Base-by-base conservation (phyloP, 2,329 filamentous ascomycete genomes). In the Corinectria fuckeliana region DNA sequence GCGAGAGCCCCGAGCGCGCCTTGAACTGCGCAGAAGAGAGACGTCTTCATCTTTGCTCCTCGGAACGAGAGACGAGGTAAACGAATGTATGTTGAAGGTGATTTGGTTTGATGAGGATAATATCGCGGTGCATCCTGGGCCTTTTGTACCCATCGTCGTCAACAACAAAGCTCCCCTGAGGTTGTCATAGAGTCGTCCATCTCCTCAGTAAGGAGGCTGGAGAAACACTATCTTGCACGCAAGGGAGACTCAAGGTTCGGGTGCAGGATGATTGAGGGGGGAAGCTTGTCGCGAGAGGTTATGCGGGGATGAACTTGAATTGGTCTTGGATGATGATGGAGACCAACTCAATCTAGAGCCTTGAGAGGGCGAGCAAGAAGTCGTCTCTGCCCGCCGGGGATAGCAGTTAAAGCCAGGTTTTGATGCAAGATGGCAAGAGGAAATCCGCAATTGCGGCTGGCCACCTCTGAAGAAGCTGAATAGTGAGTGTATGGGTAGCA, bases 11-110 rank as follows among this genome's bases (percentile, higher is more conserved):
- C 68, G 36, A 70, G 53, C 13, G 67, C 67, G 10, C 68, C 68
- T 38, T 69, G 62, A 34, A 70, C 61, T 60, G 63, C 66, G 45
- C 49, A 68, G 62, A 70, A 62, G 61, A 70, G 58, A 52, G 68
- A 58, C 36, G 58, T 62, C 63, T 50, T 69, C 68, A 70, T 70
- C 56, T 58, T 63, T 50, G 54, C 45, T 52, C 44, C 32, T 58
- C 48, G 51, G 48, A 58, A 41, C 41, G 58, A 41, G 39, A 56
- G 42, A 61, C n/a, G n/a, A 56, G 20, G 55, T 61, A 61, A 54
- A 34, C 54, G 36, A 63, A 60, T 52, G 65, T 66, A 64, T 62
- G 65, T 26, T 39, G 59, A 47, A 18, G 52, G 49, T 38, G 62
- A 56, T 48, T 60, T 67, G 62, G 23, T 58, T 44, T 52, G 62